A percentile compares a stretch with the other conserved stretches of the same genome.
Conservation (phyloP, 805 yeast genomes). For the Starmerella gropengiesseri region DNA sequence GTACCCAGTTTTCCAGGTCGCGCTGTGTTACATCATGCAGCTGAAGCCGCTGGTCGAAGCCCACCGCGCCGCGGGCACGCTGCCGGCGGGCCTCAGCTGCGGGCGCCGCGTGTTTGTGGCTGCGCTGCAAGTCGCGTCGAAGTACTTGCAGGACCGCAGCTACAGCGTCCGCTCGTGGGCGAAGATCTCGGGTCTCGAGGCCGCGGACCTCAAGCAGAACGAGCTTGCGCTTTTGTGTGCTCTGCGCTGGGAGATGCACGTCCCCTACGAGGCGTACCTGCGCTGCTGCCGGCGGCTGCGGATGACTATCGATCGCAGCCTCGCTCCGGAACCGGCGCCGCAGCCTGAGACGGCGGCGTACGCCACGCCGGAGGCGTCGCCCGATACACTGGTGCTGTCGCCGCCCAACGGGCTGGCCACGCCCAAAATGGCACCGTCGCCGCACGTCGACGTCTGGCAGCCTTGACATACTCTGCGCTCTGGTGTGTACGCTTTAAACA, state of each 20-base stretch:
- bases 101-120: constrained; percentile 60
- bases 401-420: background rate
- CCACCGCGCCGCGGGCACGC: constrained; percentile 2
- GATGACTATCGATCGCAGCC: background rate
- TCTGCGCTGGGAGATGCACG: constrained; percentile 47
- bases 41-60: constrained; percentile 28
- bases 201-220: constrained; percentile 39
- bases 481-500: too few relatives aligned
- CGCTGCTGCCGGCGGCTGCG: constrained; percentile 16
- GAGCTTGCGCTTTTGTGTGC: constrained; percentile 45
- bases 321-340: background rate
- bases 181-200: constrained; percentile 54
- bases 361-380: constrained; percentile 5
- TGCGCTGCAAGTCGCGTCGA: constrained; percentile 59
- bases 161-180: constrained; percentile 64
- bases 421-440: background rate
- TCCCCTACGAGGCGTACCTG: constrained; percentile 32
- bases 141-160: constrained; percentile 62
- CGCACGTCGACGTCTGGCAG: background rate
- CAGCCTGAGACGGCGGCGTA: background rate
- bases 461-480: too few relatives aligned
- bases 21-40: constrained; percentile 53
- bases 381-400: background rate
- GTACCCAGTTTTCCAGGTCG: constrained; percentile 50
- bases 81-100: constrained; percentile 29